Percentiles rank a stretch among this genome's conserved stretches.
Conservation (phyloP, 1,284 basidiomycete genomes). For the Tilletiaria anomala region DNA sequence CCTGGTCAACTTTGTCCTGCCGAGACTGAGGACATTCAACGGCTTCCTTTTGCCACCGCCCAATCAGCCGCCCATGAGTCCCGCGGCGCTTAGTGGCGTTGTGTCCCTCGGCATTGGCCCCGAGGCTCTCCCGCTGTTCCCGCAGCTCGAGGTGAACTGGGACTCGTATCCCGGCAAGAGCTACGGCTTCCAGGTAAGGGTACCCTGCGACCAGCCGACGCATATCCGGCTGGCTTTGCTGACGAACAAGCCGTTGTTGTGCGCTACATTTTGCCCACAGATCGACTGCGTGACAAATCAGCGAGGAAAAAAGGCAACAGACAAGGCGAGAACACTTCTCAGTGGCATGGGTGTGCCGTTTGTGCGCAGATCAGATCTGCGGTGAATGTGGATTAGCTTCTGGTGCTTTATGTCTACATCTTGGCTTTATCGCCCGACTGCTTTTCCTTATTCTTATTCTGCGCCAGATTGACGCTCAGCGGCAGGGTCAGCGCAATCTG, state of each 20-base stretch:
- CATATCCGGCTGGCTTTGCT: not conserved
- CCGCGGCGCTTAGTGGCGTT: constrained; percentile 67
- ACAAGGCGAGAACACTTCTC: constrained; percentile 28
- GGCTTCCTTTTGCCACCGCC: constrained; percentile 59
- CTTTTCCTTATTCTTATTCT: too few species aligned
- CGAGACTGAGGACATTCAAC: constrained; percentile 74
- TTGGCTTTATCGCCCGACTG: too few species aligned
- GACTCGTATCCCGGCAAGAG: constrained; percentile 33
- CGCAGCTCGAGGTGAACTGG: constrained; percentile 42
- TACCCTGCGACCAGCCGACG: not conserved
- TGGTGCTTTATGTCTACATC: too few species aligned
- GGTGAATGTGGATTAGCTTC: too few species aligned
- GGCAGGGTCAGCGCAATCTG: too few species aligned
- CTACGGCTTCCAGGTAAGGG: constrained; percentile 25
- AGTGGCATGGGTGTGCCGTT: constrained; percentile 35
- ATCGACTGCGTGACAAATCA: constrained; percentile 38
- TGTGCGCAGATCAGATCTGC: too few species aligned
- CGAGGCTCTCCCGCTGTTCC: constrained; percentile 76
- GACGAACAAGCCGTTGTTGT: not conserved
- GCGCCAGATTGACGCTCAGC: too few species aligned
- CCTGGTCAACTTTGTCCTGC: constrained; percentile 84
- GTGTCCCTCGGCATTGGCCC: constrained; percentile 75
- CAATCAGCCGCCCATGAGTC: constrained; percentile 21
- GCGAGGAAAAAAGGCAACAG: constrained; percentile 29
- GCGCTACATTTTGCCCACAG: constrained; percentile 2